phyloP scores from a whole-genome alignment of 2,329 filamentous ascomycete genomes.

The Dissoconium aciculare region DNA sequence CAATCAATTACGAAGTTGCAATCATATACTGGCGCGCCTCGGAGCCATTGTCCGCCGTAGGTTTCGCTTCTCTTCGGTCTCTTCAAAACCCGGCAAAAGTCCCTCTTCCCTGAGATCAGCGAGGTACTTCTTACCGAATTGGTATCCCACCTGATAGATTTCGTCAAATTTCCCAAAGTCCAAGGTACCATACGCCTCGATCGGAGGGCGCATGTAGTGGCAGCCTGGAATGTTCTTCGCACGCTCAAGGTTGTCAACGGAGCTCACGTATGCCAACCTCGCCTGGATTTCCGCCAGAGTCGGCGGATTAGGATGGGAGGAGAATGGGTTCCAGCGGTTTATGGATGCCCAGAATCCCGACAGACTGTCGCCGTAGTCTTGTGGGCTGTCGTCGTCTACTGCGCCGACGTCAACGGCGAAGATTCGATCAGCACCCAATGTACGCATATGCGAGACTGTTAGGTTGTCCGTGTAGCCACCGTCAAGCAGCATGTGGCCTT shows the following conservation, averaged over 20 bases:
- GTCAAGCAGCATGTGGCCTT: slow-evolving; percentile 91
- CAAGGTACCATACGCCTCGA: slow-evolving; percentile 83
- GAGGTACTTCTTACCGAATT: slow-evolving; percentile 69
- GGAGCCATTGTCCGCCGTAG: slow-evolving; percentile 39
- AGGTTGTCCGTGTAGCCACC: slow-evolving; percentile 96
- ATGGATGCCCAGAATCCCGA: slow-evolving; percentile 90
- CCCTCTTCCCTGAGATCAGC: slow-evolving; percentile 64
- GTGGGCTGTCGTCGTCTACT: slow-evolving; percentile 80
- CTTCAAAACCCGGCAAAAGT: slow-evolving; percentile 44
- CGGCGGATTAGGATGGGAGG: slow-evolving; percentile 73
- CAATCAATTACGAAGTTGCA: too few relatives aligned
- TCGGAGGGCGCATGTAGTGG: slow-evolving; percentile 89
- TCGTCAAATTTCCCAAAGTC: slow-evolving; percentile 98
- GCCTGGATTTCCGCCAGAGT: slow-evolving; percentile 94
- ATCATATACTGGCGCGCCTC: slow-evolving; percentile 32
- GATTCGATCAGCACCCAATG: slow-evolving; percentile 78
- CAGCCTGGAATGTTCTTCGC: slow-evolving; percentile 85
- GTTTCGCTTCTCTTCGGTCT: slow-evolving; percentile 37
- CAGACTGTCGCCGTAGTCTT: slow-evolving; percentile 82
- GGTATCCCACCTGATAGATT: slow-evolving; percentile 80
- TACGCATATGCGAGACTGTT: slow-evolving; percentile 94
- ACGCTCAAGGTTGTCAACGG: slow-evolving; percentile 82
- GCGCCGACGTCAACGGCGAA: slow-evolving; percentile 92
- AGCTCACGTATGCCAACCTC: slow-evolving; percentile 83
- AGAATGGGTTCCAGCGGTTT: slow-evolving; percentile 96